Evolutionary conservation across 78 protist species (phyloP), one percentile per base, ranked within the genome.

Genomic region (Dictyostelium intermedium): DNA sequence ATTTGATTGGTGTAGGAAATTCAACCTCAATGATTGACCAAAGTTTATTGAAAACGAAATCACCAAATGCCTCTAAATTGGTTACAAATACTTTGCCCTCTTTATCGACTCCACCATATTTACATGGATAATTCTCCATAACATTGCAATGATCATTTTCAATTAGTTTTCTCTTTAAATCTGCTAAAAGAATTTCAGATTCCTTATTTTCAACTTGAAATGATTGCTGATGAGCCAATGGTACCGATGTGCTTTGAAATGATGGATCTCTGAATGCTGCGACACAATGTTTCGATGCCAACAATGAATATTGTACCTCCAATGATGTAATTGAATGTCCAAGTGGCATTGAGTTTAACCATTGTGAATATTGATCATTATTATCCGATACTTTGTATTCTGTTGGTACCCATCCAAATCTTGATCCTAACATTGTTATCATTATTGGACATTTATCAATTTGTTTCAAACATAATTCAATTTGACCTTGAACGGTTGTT

Each of bases 381-480:
- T n/a, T 39, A 37, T 73, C 14, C 1, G 61, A 41, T 11, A 78
- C 30, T 35, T 87, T 87, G 47, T 87, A 87, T 35, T 87, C 93
- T 3, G 18, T n/a, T 14, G 95, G 89, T 3, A 91, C 56, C 95
- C 95, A 91, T 70, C 95, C 95, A 82, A 61, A 83, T 41, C 95
- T 35, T 56, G 37, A n/a, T 34, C 95, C 95, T 13, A 91, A 27
- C 83, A 82, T 61, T 23, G 87, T 50, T 8, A 91, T 3, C 53
- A 60, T 84, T 0, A 84, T 60, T 39, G 47, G 95, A 34, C 95
- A 84, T 69, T 91, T 91, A 23, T 83, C 89, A 37, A 91, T 91
- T 41, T 91, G 91, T 69, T 82, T 83, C 9, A 91, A 30, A 45
- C 95, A 91, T 27, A 91, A 27, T 23, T 83, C 91, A 39, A 91